Evolutionary conservation across 768 basidiomycete genomes (phyloP), one percentile per base, ranked within the genome.

Genomic region (Leccinum truebloodii): DNA sequence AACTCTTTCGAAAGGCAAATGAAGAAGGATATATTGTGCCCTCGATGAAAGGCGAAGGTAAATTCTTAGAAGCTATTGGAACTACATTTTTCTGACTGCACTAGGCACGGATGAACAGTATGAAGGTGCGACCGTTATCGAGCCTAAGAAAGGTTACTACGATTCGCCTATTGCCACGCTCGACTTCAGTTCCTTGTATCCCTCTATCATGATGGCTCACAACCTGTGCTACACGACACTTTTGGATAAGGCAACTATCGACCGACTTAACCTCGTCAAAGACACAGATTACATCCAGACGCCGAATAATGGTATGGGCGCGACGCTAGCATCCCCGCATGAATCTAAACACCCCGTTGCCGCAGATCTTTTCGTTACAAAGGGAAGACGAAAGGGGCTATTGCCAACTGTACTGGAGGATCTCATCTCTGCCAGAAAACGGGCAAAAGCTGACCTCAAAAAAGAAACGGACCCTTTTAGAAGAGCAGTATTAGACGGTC

Each of bases 191-290:
- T 98, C 95, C 2, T 82, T 99, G 62, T 99, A 99, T 75, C 97
- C 97, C 4, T 98, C 97, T 0, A 98, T 99, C 77, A 99, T 99
- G 97, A 98, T 98, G 95, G 97, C 96, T 3, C 97, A 99, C 75
- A 99, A 99, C 71, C 79, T 99, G 1, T 99, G 97, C 73, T 99
- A 98, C 71, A 98, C 97, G 0, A 98, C 97, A 0, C 80, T 98
- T n/a, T 74, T 98, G 39, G 92, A 97, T 63, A 90, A 86, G 71
- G 49, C 59, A 6, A 90, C 89, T 0, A 88, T 96, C 13, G 89
- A 94, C 20, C 83, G 90, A 20, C 78, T 98, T 14, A 76, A 80
- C 8, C 80, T 98, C 20, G 83, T 85, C 35, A 93, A 90, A 71
- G 94, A 92, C 63, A 81, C 87, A 7, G 96, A 99, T 74, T 99